Evolutionary conservation across 2,329 filamentous ascomycete species (phyloP).

Genomic region (Xylariaceae sp.): DNA sequence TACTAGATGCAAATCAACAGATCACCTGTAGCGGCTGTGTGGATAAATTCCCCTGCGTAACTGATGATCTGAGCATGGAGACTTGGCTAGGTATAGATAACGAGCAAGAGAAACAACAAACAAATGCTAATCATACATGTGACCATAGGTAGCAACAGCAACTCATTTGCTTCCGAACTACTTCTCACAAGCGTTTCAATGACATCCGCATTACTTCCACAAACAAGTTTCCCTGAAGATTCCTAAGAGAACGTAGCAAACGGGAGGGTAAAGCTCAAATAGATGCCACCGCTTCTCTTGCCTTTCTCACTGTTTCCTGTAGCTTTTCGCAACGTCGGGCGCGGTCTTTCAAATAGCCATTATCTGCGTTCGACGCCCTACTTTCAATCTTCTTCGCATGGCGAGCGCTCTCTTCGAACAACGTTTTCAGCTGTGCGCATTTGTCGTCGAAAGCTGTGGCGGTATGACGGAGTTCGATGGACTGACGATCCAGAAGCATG

Average conservation of each 20-base stretch:
- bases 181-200: too few relatives aligned
- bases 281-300: slow-evolving; percentile 1
- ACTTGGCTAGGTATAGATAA: background rate
- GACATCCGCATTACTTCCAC: too few relatives aligned
- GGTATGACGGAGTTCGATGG: slow-evolving; percentile 10
- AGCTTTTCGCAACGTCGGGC: background rate
- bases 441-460: slow-evolving; percentile 8
- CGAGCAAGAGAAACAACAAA: background rate
- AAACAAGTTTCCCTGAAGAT: too few relatives aligned
- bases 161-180: background rate
- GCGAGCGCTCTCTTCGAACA: slow-evolving; percentile 9
- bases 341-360: background rate
- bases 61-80: background rate
- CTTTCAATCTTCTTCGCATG: background rate
- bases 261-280: background rate
- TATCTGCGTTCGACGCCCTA: background rate
- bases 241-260: background rate
- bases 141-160: background rate
- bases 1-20: background rate
- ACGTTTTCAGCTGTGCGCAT: slow-evolving; percentile 1
- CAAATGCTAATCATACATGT: background rate
- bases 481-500: slow-evolving; percentile 13
- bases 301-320: slow-evolving; percentile 4
- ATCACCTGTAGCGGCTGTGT: background rate
- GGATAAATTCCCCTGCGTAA: background rate